A percentile compares a stretch with the other conserved stretches of the same genome.
Evolutionary conservation across 2,329 filamentous ascomycete genomes (phyloP).

Genomic region (Ceratocystis lukuohia): DNA sequence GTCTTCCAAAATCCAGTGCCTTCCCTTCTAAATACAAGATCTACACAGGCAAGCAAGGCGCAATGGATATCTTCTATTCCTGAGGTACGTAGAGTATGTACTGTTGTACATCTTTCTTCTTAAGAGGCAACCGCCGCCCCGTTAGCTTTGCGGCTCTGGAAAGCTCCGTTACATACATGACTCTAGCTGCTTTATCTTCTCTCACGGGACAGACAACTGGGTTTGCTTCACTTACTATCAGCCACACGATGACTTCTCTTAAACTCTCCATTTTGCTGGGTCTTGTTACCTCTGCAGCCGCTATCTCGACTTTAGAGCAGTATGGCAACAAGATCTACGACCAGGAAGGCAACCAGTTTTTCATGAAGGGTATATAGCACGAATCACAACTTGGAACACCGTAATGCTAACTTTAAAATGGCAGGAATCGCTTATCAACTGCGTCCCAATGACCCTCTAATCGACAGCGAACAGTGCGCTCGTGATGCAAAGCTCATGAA

Average conservation of each 20-base stretch:
- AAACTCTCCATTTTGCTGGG: not conserved
- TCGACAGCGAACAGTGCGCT: slow-evolving; percentile 61
- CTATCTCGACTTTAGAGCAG: slow-evolving; percentile 37
- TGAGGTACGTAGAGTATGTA: not conserved
- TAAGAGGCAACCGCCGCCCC: not conserved
- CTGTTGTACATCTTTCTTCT: not conserved
- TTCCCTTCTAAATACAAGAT: not conserved
- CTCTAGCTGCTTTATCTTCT: not conserved
- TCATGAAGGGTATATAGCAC: slow-evolving; percentile 56
- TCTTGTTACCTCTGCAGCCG: slow-evolving; percentile 26
- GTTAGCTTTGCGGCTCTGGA: not conserved
- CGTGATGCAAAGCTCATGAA: slow-evolving; percentile 67
- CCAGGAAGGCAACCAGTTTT: slow-evolving; percentile 68
- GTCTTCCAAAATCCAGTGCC: not conserved
- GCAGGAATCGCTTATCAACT: slow-evolving; percentile 60
- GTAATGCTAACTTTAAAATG: slow-evolving; percentile 4
- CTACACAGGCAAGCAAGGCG: not conserved
- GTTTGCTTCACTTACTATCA: not conserved
- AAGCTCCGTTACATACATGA: not conserved
- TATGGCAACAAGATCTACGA: slow-evolving; percentile 79
- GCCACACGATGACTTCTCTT: not conserved
- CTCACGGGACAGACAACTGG: not conserved
- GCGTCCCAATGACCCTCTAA: slow-evolving; percentile 52
- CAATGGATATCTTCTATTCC: not conserved
- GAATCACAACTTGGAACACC: slow-evolving; percentile 11